Evolutionary conservation across 352 stramenopile genomes (phyloP).

Genomic region (Pythium apleroticum): DNA sequence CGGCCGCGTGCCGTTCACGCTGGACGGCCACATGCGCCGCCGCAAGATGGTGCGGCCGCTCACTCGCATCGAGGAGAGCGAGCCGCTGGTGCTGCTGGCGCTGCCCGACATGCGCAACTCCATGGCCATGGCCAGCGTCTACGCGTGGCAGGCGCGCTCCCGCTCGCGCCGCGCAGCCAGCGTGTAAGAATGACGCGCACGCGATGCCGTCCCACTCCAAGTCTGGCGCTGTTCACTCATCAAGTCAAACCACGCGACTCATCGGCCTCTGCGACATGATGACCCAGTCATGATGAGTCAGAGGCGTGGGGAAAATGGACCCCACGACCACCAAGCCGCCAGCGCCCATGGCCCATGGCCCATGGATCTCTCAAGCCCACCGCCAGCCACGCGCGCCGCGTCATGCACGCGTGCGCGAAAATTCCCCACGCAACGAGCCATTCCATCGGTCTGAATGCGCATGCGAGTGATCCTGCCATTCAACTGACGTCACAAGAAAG

Average conservation of each 20-base stretch:
- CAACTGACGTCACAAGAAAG: constrained; percentile 2
- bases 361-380: no score
- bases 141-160: constrained; percentile 21
- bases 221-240: neutral
- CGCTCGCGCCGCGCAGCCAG: constrained; percentile 17
- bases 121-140: constrained; percentile 15
- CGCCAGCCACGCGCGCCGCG: neutral
- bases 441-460: neutral
- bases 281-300: neutral
- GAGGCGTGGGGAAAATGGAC: no score
- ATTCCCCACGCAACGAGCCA: neutral
- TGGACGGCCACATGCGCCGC: constrained; percentile 25
- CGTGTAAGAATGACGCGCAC: constrained; percentile 9
- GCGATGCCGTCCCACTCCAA: neutral
- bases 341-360: neutral
- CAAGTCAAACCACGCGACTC: neutral
- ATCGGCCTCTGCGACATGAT: neutral
- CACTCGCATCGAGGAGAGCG: constrained; percentile 19
- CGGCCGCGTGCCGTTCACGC: constrained; percentile 29
- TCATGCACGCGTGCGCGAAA: neutral
- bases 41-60: constrained; percentile 28
- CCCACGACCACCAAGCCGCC: no score
- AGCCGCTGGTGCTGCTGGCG: constrained; percentile 6
- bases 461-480: neutral
- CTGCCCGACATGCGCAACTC: constrained; percentile 29